These are phyloP conservation scores for Sporisorium scitamineum DNA, from an alignment of 1,284 basidiomycete genomes.

Conservation along the genomic window DNA sequence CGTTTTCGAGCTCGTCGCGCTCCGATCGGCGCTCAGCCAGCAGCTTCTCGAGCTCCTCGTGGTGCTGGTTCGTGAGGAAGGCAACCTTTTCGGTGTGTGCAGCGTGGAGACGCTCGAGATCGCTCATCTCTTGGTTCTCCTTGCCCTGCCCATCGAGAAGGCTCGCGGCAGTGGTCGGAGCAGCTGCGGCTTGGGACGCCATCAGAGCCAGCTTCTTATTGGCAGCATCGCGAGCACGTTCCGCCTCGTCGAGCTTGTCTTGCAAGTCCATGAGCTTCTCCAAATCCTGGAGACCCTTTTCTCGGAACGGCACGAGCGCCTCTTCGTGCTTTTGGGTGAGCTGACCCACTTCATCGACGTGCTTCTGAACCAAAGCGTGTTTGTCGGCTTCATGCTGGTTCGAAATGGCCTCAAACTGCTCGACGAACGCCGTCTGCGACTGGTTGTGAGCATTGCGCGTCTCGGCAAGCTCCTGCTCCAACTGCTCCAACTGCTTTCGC, in stretches of 20 bases:
- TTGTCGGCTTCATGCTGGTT: slow-evolving; percentile 36
- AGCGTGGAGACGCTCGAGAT: slow-evolving; percentile 50
- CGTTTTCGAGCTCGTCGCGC: slow-evolving; percentile 29
- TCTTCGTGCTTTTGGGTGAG: slow-evolving; percentile 35
- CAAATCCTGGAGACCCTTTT: slow-evolving; percentile 41
- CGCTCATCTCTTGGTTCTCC: slow-evolving; percentile 41
- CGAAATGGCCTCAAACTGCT: slow-evolving; percentile 48
- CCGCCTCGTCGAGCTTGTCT: slow-evolving; percentile 50
- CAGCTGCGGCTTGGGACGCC: slow-evolving; percentile 32
- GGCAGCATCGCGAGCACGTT: slow-evolving; percentile 46
- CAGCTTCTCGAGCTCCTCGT: slow-evolving; percentile 38
- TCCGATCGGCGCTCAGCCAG: slow-evolving; percentile 24
- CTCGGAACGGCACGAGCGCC: slow-evolving; percentile 27
- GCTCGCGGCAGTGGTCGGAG: slow-evolving; percentile 30
- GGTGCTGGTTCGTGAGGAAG: slow-evolving; percentile 36
- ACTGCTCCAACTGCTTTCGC: slow-evolving; percentile 32
- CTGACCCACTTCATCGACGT: slow-evolving; percentile 40
- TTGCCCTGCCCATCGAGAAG: slow-evolving; percentile 32
- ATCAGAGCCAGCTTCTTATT: slow-evolving; percentile 27
- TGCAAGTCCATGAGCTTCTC: slow-evolving; percentile 52
- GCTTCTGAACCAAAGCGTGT: slow-evolving; percentile 40
- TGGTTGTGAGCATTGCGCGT: slow-evolving; percentile 41
- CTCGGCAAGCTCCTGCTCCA: slow-evolving; percentile 46
- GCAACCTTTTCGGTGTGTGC: slow-evolving; percentile 53
- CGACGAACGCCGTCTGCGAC: slow-evolving; percentile 48